Evolutionary conservation across 2,329 filamentous ascomycete genomes (phyloP).

Genomic region (Xylariaceae sp.): DNA sequence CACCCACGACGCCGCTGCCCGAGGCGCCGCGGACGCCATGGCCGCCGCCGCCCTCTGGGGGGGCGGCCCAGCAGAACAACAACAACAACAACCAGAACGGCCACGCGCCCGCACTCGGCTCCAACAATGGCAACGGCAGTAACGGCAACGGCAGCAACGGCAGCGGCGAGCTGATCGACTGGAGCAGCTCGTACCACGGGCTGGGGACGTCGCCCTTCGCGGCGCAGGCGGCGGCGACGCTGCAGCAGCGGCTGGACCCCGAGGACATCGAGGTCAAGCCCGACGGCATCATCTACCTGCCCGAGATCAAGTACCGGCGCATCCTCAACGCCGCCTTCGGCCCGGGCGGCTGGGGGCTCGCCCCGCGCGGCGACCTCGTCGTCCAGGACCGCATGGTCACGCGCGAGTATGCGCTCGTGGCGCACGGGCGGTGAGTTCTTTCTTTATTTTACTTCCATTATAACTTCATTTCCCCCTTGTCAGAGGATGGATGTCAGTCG

Average conservation of each 20-base stretch:
- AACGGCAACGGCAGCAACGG: not conserved
- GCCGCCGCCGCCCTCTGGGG: constrained; percentile 4
- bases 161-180: constrained; percentile 49
- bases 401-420: constrained; percentile 87
- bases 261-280: constrained; percentile 94
- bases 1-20: constrained; percentile 21
- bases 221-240: constrained; percentile 57
- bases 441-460: not conserved
- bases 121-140: too few relatives aligned
- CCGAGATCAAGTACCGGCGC: constrained; percentile 94
- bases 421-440: constrained; percentile 67
- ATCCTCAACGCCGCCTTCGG: constrained; percentile 89
- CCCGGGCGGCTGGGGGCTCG: constrained; percentile 90
- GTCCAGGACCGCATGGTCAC: constrained; percentile 77
- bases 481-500: too few relatives aligned
- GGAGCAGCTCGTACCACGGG: constrained; percentile 77
- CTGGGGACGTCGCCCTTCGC: constrained; percentile 65
- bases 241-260: constrained; percentile 58
- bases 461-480: not conserved
- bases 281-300: constrained; percentile 91
- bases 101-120: too few relatives aligned
- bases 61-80: too few relatives aligned
- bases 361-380: constrained; percentile 76
- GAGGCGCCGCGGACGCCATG: constrained; percentile 13
- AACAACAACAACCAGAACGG: too few relatives aligned